These are phyloP conservation scores for Ensete glaucum DNA, from an alignment of 176 grass and related monocot genomes.

Conservation along the genomic window DNA sequence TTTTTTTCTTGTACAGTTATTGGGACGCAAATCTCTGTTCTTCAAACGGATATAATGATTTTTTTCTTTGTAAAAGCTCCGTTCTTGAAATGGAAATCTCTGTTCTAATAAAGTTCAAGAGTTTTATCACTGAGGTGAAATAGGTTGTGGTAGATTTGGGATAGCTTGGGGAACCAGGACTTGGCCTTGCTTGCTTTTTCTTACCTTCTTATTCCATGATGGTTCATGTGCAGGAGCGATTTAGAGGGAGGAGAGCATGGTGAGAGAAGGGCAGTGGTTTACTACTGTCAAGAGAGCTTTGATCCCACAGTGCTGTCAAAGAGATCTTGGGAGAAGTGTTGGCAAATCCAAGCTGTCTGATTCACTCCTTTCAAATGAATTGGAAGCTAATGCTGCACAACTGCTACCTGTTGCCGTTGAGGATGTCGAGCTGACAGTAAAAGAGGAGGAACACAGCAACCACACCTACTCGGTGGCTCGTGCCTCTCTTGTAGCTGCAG, in stretches of 20 bases:
- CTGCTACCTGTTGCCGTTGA: background rate
- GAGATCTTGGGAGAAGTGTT: background rate
- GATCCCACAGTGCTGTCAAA: background rate
- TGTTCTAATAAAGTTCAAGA: too few species aligned
- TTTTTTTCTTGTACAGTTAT: too few species aligned
- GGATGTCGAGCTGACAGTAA: background rate
- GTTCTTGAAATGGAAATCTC: too few species aligned
- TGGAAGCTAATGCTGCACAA: background rate
- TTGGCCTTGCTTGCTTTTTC: too few species aligned
- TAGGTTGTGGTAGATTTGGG: background rate
- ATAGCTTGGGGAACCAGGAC: too few species aligned
- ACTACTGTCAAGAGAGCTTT: background rate
- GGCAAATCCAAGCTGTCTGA: background rate
- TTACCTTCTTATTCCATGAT: background rate
- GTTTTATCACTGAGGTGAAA: background rate
- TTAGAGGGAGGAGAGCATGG: conserved; percentile 1
- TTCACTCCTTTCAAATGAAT: background rate
- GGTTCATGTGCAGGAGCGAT: background rate
- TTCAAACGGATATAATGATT: too few species aligned
- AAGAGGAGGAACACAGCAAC: background rate
- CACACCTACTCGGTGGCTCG: background rate
- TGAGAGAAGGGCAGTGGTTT: conserved; percentile 1
- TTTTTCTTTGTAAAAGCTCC: too few species aligned
- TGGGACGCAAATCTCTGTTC: too few species aligned
- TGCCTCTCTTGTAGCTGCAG: background rate